A percentile compares a stretch with the other conserved stretches of the same genome.
Evolutionary conservation across 2,329 filamentous ascomycete genomes (phyloP).

Genomic region (Botrytis sinoallii): DNA sequence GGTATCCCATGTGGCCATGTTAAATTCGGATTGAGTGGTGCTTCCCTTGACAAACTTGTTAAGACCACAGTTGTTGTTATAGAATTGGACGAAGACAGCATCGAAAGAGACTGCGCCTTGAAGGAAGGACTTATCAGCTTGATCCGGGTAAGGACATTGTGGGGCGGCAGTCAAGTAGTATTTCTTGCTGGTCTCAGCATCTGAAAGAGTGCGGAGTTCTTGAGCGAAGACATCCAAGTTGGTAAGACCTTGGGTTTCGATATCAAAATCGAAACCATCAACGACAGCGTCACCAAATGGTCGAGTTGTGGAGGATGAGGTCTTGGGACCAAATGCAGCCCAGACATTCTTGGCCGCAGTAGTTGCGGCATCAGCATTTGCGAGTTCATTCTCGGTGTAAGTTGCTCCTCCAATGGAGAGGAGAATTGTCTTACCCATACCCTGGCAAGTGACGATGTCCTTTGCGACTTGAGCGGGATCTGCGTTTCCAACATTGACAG

Average conservation of each 20-base stretch:
- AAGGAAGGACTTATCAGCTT: constrained; percentile 54
- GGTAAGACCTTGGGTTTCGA: background rate
- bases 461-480: constrained; percentile 13
- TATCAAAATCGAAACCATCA: constrained; percentile 74
- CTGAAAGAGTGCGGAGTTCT: constrained; percentile 47
- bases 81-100: constrained; percentile 42
- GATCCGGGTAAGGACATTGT: constrained; percentile 64
- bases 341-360: constrained; percentile 61
- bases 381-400: constrained; percentile 66
- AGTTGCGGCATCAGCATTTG: constrained; percentile 48
- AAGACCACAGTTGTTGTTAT: constrained; percentile 52
- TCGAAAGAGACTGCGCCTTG: constrained; percentile 46
- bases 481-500: constrained; percentile 18
- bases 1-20: constrained; percentile 59
- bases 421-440: constrained; percentile 61
- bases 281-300: constrained; percentile 65
- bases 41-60: constrained; percentile 44
- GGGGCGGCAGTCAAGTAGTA: constrained; percentile 63
- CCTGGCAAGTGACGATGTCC: constrained; percentile 20
- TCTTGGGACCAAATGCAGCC: constrained; percentile 64
- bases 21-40: constrained; percentile 52
- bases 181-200: constrained; percentile 43
- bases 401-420: constrained; percentile 70
- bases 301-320: constrained; percentile 47
- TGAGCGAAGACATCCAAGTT: constrained; percentile 16